A percentile compares a stretch with the other conserved stretches of the same genome.
Conservation (phyloP, 257 asterid species). For the Plantago ovata region DNA sequence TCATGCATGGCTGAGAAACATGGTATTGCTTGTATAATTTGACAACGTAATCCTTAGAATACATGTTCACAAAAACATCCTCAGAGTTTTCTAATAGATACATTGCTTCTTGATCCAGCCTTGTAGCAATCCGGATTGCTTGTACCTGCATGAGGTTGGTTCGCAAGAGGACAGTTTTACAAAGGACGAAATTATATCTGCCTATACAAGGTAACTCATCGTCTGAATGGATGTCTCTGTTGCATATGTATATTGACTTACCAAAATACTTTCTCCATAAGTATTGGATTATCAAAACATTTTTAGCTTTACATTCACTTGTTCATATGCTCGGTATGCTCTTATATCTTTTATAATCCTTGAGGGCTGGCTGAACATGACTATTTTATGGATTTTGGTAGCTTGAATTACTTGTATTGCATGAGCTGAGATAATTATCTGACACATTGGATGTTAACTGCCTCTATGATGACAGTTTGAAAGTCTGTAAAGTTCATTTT, state of each 20-base stretch:
- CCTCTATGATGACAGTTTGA: too few relatives aligned
- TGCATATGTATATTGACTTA: background rate
- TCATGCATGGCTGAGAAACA: conserved; percentile 86
- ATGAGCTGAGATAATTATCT: too few relatives aligned
- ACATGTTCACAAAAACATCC: background rate
- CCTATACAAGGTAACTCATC: conserved; percentile 67
- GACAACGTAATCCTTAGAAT: background rate
- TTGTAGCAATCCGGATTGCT: conserved; percentile 87
- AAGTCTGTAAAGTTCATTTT: too few relatives aligned
- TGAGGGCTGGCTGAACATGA: too few relatives aligned
- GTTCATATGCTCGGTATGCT: too few relatives aligned
- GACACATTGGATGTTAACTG: too few relatives aligned
- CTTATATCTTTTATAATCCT: too few relatives aligned
- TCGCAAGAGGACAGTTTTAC: conserved; percentile 86
- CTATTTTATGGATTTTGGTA: too few relatives aligned
- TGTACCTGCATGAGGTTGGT: conserved; percentile 86
- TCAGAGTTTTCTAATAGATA: conserved; percentile 3
- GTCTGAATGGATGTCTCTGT: background rate
- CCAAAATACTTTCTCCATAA: background rate
- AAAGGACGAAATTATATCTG: conserved; percentile 87
- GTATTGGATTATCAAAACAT: background rate
- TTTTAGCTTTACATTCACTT: too few relatives aligned
- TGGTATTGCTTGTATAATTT: conserved; percentile 43
- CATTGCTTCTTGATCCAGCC: conserved; percentile 50
- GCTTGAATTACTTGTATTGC: too few relatives aligned